Percentiles rank a stretch among this genome's conserved stretches.
phyloP scores from a whole-genome alignment of 139 green algal genomes.

The Limnomonas spitsbergensis region DNA sequence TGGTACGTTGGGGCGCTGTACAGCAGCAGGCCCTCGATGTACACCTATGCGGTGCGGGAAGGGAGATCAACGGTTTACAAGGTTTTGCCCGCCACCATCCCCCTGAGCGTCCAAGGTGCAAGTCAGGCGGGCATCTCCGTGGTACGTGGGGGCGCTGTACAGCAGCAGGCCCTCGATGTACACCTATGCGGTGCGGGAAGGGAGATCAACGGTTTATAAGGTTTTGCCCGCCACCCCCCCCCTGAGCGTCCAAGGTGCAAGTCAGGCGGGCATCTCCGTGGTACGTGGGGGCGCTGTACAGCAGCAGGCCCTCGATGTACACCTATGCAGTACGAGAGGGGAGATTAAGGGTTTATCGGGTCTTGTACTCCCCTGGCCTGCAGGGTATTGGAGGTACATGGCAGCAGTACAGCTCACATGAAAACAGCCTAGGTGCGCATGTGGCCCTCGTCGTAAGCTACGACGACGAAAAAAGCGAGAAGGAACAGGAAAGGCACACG shows the following conservation, averaged over 20 bases:
- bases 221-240: slow-evolving; percentile 1
- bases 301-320: slow-evolving; percentile 21
- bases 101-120: slow-evolving; percentile 5
- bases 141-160: slow-evolving; percentile 4
- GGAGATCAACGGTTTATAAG: neutral
- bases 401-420: neutral
- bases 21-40: slow-evolving; percentile 19
- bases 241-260: slow-evolving; percentile 3
- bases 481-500: no score
- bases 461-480: no score
- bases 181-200: neutral
- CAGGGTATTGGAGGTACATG: neutral
- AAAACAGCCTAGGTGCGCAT: no score
- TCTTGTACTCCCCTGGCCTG: neutral
- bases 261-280: neutral
- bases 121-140: neutral
- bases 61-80: neutral
- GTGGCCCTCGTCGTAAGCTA: no score
- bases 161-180: slow-evolving; percentile 22
- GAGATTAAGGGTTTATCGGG: neutral
- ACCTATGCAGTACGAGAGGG: neutral
- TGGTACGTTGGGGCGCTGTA: slow-evolving; percentile 2
- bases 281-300: slow-evolving; percentile 11
- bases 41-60: slow-evolving; percentile 9
- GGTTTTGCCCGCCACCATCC: slow-evolving; percentile 4